These are phyloP conservation scores for Fusarium sarcochroum DNA, from an alignment of 2,329 filamentous ascomycete genomes.

Conservation along the genomic window DNA sequence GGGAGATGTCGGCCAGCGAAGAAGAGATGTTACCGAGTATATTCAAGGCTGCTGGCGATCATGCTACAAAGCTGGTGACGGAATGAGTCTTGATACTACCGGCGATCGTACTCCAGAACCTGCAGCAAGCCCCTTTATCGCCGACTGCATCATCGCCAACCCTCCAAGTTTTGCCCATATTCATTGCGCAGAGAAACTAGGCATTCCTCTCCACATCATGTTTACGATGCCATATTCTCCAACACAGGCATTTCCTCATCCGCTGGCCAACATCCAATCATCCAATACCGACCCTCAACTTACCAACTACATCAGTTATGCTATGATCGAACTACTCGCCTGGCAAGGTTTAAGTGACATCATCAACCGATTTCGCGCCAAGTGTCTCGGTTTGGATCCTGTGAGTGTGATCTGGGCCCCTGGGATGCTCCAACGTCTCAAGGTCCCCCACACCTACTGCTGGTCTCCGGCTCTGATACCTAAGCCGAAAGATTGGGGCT, in stretches of 20 bases:
- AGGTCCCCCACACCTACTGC: conserved; percentile 71
- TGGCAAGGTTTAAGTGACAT: conserved; percentile 72
- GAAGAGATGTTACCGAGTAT: conserved; percentile 49
- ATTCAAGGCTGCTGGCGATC: conserved; percentile 51
- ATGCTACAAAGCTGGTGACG: conserved; percentile 26
- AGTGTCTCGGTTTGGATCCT: conserved; percentile 19
- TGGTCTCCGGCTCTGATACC: conserved; percentile 79
- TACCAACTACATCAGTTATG: conserved; percentile 79
- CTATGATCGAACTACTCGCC: conserved; percentile 81
- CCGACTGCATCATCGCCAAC: conserved; percentile 60
- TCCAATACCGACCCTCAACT: conserved; percentile 67
- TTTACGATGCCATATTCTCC: conserved; percentile 76
- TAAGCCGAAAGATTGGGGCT: conserved; percentile 75
- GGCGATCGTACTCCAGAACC: background rate
- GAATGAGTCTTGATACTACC: background rate
- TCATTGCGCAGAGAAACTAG: conserved; percentile 21
- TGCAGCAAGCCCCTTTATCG: conserved; percentile 57
- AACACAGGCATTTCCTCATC: conserved; percentile 80
- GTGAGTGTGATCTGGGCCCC: conserved; percentile 54
- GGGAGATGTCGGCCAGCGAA: conserved; percentile 48
- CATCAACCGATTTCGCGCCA: conserved; percentile 28
- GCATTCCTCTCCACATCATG: conserved; percentile 29
- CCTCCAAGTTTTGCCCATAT: conserved; percentile 31
- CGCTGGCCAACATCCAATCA: conserved; percentile 75
- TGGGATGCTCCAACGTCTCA: conserved; percentile 2